Evolutionary conservation across 768 basidiomycete genomes (phyloP), one percentile per base, ranked within the genome.

Genomic region (Russula earlei): DNA sequence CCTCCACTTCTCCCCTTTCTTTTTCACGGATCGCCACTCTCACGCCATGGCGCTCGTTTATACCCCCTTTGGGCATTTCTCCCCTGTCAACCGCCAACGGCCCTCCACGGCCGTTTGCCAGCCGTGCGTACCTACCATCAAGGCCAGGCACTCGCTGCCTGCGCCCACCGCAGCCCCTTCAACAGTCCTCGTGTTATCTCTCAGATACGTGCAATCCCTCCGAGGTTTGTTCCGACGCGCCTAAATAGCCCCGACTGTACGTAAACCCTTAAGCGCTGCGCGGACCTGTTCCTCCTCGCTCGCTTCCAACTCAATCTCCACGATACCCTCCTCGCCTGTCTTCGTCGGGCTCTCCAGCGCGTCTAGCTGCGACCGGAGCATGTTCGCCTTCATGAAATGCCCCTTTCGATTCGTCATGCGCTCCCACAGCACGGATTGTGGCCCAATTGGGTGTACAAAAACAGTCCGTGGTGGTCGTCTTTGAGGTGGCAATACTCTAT

Each of bases 351-450:
- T 74, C 70, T 92, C 85, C 62, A 93, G 64, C 42, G 85, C 82
- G 9, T 66, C 67, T 62, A 91, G 62, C 72, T 94, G 91, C 60
- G 85, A 84, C 49, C 84, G 83, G 62, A 94, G 71, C 91, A 93
- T 91, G 4, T 64, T 66, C 20, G 80, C 79, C 70, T 90, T 91
- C 84, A 93, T 88, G 62, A 86, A 94, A 68, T 94, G 91, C 0
- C 83, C 84, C 40, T 75, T 62, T 34, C 91, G 74, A 37, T 73
- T 72, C 69, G 63, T 63, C 80, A 92, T 85, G 34, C 91, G 74
- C 42, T 81, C 80, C 66, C 75, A 52, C 55, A 93, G 64, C 48
- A 83, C 64, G 25, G 78, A 74, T 41, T 72, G 67, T 19, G 73
- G 64, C 10, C 87, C 90, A 33, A 83, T 71, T 60, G 91, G 80